Percentiles rank a stretch among this genome's conserved stretches.
Evolutionary conservation across 352 stramenopile species (phyloP).

Genomic region (Plasmopara halstedii): DNA sequence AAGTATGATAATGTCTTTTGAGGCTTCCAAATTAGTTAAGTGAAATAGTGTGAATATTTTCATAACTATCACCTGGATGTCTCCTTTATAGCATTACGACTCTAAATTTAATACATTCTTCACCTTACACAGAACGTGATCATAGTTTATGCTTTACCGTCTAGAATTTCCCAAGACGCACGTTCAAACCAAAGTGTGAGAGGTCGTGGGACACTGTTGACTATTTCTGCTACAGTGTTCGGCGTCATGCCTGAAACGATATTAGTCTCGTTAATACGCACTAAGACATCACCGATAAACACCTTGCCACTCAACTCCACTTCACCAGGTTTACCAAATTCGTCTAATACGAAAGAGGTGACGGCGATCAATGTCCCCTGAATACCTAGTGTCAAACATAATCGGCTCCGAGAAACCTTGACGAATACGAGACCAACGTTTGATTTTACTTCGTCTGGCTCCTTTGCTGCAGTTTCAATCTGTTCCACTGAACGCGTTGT

Average conservation of each 20-base stretch:
- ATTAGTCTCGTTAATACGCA: slow-evolving; percentile 36
- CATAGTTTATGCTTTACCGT: slow-evolving; percentile 24
- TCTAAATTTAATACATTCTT: too few species aligned
- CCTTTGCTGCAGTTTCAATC: not conserved
- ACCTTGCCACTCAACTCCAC: slow-evolving; percentile 67
- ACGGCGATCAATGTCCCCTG: slow-evolving; percentile 45
- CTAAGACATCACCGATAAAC: slow-evolving; percentile 49
- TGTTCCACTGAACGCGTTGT: slow-evolving; percentile 2
- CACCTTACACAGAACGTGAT: too few species aligned
- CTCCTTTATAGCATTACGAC: too few species aligned
- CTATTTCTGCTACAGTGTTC: slow-evolving; percentile 35
- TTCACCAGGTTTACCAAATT: slow-evolving; percentile 41
- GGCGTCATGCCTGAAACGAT: slow-evolving; percentile 27
- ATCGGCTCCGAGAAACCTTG: slow-evolving; percentile 24
- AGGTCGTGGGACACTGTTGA: slow-evolving; percentile 31
- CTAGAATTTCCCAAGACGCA: slow-evolving; percentile 50
- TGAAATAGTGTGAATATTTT: too few species aligned
- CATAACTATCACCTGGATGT: too few species aligned
- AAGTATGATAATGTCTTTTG: slow-evolving; percentile 83
- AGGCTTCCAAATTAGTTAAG: not conserved
- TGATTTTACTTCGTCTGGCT: slow-evolving; percentile 3
- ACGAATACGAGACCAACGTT: slow-evolving; percentile 29
- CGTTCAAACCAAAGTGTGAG: slow-evolving; percentile 55
- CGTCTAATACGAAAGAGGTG: slow-evolving; percentile 52
- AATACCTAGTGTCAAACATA: slow-evolving; percentile 51